phyloP scores from a whole-genome alignment of 441 rosid species.

The Pelargonium fulgidum region DNA sequence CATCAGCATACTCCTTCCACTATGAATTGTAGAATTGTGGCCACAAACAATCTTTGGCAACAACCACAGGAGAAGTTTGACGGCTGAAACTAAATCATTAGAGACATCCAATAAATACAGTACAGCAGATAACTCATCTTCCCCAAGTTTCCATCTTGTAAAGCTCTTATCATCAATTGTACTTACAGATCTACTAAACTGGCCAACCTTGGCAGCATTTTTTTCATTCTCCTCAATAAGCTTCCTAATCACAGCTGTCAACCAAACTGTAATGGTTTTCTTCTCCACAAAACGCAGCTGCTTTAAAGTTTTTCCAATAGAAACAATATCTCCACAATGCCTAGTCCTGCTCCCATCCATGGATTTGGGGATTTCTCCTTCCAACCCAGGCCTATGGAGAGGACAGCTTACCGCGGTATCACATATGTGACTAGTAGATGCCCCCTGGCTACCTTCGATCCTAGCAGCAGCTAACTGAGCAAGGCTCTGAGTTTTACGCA shows the following conservation, averaged over 20 bases:
- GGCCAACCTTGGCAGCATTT: constrained; percentile 52
- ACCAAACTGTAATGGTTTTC: constrained; percentile 74
- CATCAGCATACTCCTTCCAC: constrained; percentile 61
- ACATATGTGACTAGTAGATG: constrained; percentile 95
- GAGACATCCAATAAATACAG: constrained; percentile 77
- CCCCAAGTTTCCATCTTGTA: constrained; percentile 82
- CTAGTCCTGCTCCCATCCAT: constrained; percentile 48
- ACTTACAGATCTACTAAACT: constrained; percentile 45
- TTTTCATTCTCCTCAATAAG: constrained; percentile 82
- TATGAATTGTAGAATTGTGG: constrained; percentile 51
- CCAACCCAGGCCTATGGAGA: constrained; percentile 48
- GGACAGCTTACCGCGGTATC: constrained; percentile 69
- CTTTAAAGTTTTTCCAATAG: constrained; percentile 72
- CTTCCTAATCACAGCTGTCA: constrained; percentile 59
- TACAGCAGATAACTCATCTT: constrained; percentile 75
- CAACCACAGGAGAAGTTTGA: constrained; percentile 84
- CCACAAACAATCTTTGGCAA: constrained; percentile 67
- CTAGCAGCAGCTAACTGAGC: constrained; percentile 94
- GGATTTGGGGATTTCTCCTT: constrained; percentile 50
- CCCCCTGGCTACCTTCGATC: constrained; percentile 98
- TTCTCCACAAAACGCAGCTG: constrained; percentile 73
- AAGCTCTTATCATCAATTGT: constrained; percentile 60
- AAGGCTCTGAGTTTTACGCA: constrained; percentile 80
- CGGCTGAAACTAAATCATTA: constrained; percentile 66
- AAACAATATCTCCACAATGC: constrained; percentile 52